phyloP scores from a whole-genome alignment of 2,329 filamentous ascomycete genomes.

The Pestalotiopsis fici region DNA sequence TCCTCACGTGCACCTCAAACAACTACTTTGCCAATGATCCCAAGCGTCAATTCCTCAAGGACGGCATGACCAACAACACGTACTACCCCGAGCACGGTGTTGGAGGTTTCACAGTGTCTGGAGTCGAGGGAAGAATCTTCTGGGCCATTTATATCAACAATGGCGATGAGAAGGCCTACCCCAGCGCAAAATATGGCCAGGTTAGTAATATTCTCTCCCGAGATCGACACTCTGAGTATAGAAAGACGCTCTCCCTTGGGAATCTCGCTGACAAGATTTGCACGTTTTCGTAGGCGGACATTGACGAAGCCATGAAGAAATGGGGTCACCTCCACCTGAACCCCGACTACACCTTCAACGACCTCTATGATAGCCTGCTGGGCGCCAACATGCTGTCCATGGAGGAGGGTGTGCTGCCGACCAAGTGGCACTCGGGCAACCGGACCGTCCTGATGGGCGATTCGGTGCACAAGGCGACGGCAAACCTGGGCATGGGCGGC shows the following conservation, averaged over 20 bases:
- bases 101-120: neutral
- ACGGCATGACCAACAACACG: neutral
- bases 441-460: neutral
- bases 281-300: neutral
- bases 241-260: neutral
- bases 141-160: constrained; percentile 1
- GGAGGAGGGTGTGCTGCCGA: constrained; percentile 4
- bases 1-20: constrained; percentile 2
- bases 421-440: neutral
- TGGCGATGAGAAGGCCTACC: neutral
- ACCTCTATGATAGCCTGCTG: neutral
- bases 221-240: neutral
- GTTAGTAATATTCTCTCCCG: neutral
- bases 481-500: constrained; percentile 6
- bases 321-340: constrained; percentile 1
- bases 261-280: neutral
- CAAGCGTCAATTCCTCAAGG: neutral
- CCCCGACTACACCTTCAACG: constrained; percentile 3
- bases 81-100: neutral
- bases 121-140: constrained; percentile 4
- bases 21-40: constrained; percentile 3
- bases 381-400: neutral
- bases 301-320: constrained; percentile 3
- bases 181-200: constrained; percentile 1
- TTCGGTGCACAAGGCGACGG: constrained; percentile 3